Evolutionary conservation across 495 filamentous ascomycete species (phyloP), one percentile per base, ranked within the genome.

Genomic region (Daldinia bambusicola): DNA sequence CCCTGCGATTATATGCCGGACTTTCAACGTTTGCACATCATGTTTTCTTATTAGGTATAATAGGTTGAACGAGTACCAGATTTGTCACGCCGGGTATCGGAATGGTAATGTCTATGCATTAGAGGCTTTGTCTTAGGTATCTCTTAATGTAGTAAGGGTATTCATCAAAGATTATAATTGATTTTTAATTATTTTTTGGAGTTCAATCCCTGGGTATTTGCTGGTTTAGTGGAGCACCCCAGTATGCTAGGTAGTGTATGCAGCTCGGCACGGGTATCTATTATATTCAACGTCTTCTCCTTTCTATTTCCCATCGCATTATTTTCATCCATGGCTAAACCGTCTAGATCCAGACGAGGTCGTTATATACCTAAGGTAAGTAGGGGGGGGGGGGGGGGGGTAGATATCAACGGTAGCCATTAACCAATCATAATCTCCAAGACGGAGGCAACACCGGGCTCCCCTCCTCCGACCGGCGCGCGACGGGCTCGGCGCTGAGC

Each of bases 401-500:
- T 26, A 26, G 1, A 26, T 26, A 26, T 26, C 26, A 37, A 6
- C 2, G 12, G 10, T 22, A 18, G 18, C 9, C 43, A 48, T 48
- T 26, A 26, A 26, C 18, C 13, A 20, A 20, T 2, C 14, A 45
- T 71, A 43, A 71, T 32, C 13, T 43, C 68, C 57, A 59, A 18
- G 36, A 4, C n/a, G 58, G 14, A 31, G 62, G 16, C 34, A 66
- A 53, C 14, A 59, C 36, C 22, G 51, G 57, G 43, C 41, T 72
- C 6, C 38, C 51, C 32, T 71, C 59, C 7, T 41, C 40, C 30
- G 6, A 10, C 22, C 50, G n/a, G 0, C 34, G 48, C 40, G 45
- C 36, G 8, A 48, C 7, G 7, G 71, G 45, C 6, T 70, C 65
- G 18, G 72, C 72, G 59, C 67, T 69, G 0, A 75, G 67, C 55